phyloP scores from a whole-genome alignment of 2,329 filamentous ascomycete genomes.

The Curvularia sp. region DNA sequence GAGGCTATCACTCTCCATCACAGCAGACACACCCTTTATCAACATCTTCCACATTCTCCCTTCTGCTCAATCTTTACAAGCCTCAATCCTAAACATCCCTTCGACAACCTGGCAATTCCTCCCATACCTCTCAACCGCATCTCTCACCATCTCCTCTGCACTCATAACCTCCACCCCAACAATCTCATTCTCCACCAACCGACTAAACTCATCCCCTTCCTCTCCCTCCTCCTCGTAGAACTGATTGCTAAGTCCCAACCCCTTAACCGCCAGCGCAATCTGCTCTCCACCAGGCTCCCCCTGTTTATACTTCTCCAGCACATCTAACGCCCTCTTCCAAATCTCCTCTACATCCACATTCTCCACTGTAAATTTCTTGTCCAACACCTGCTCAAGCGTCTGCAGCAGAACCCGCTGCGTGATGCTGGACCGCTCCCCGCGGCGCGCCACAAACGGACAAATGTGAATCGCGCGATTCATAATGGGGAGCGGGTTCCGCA shows the following conservation, averaged over 20 bases:
- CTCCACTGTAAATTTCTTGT: conserved; percentile 31
- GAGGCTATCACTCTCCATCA: not conserved
- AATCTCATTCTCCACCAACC: conserved; percentile 38
- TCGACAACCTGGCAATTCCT: conserved; percentile 35
- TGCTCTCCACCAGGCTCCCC: not conserved
- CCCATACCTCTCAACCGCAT: conserved; percentile 35
- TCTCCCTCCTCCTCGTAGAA: conserved; percentile 40
- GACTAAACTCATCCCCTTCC: conserved; percentile 34
- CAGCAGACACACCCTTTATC: too few relatives aligned
- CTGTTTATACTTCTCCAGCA: conserved; percentile 36
- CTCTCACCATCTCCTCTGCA: conserved; percentile 39
- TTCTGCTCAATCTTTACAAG: conserved; percentile 29
- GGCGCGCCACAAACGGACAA: conserved; percentile 26
- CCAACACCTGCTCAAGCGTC: conserved; percentile 32
- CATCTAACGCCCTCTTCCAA: conserved; percentile 34
- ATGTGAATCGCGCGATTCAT: conserved; percentile 42
- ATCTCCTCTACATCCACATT: conserved; percentile 41
- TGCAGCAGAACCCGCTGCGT: conserved; percentile 39
- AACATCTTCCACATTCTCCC: too few relatives aligned
- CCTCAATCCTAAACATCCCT: conserved; percentile 38
- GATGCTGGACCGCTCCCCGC: conserved; percentile 5
- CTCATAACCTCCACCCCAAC: conserved; percentile 37
- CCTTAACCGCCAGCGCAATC: conserved; percentile 33
- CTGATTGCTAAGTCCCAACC: conserved; percentile 40
- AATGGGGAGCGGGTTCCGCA: conserved; percentile 32